A percentile compares a stretch with the other conserved stretches of the same genome.
These are phyloP conservation scores for Termitomyces bulborhizus DNA, from an alignment of 768 basidiomycete species.

Conservation along the genomic window DNA sequence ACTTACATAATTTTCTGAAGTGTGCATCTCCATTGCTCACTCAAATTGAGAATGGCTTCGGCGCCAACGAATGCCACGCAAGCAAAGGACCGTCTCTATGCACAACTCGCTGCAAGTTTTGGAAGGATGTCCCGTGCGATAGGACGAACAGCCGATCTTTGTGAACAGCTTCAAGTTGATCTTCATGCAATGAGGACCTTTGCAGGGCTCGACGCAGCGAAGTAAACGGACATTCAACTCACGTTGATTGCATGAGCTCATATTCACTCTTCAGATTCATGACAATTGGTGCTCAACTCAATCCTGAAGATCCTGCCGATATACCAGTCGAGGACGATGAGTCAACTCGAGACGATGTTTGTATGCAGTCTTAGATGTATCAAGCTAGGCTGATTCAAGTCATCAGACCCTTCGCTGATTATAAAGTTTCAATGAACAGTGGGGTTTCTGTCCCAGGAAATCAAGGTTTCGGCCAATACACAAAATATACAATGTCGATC, in stretches of 20 bases:
- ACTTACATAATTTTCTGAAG: too few relatives aligned
- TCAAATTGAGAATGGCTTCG: slow-evolving; percentile 5
- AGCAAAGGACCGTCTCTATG: slow-evolving; percentile 76
- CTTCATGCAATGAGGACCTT: slow-evolving; percentile 75
- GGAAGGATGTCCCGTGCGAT: slow-evolving; percentile 63
- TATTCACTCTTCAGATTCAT: slow-evolving; percentile 26
- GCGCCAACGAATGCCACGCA: slow-evolving; percentile 61
- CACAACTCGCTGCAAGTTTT: slow-evolving; percentile 65
- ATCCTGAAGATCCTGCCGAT: slow-evolving; percentile 24
- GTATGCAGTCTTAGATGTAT: background rate
- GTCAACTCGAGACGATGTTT: background rate
- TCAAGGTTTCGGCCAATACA: background rate
- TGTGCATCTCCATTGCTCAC: too few relatives aligned
- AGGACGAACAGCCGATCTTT: slow-evolving; percentile 67
- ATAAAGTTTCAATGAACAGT: background rate
- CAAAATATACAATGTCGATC: background rate
- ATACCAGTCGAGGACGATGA: background rate
- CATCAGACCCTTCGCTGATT: background rate
- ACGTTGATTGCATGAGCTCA: background rate
- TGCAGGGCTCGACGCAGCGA: slow-evolving; percentile 74
- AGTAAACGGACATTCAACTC: slow-evolving; percentile 40
- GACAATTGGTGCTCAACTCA: slow-evolving; percentile 35
- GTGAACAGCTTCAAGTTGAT: slow-evolving; percentile 71
- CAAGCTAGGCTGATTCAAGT: background rate
- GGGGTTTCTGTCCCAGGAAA: slow-evolving; percentile 7